Percentiles rank a stretch among this genome's conserved stretches.
Conservation (phyloP, 257 asterid species). For the Anisodus acutangulus region DNA sequence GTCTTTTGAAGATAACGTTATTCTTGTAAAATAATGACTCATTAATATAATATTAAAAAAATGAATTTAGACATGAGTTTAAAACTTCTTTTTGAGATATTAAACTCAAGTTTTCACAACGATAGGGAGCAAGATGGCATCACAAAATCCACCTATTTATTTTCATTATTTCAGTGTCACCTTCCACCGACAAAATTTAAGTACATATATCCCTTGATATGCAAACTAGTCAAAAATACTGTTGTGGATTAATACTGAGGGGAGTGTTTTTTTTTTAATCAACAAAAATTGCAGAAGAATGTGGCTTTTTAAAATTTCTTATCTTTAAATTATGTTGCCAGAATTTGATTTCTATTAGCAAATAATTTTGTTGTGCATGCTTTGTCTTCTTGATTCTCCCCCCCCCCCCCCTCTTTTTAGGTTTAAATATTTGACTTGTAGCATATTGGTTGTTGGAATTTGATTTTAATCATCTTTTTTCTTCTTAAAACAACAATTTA, state of each 20-base stretch:
- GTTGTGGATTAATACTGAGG: background rate
- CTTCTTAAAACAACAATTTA: background rate
- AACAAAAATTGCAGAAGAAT: too few relatives aligned
- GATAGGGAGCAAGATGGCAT: too few relatives aligned
- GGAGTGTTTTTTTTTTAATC: too few relatives aligned
- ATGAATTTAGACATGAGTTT: too few relatives aligned
- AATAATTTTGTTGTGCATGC: too few relatives aligned
- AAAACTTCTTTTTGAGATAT: too few relatives aligned
- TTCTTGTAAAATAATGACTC: too few relatives aligned
- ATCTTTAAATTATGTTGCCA: too few relatives aligned
- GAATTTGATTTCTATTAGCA: too few relatives aligned
- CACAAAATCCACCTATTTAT: background rate
- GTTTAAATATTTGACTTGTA: background rate
- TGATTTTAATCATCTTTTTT: background rate
- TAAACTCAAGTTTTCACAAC: too few relatives aligned
- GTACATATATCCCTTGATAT: background rate
- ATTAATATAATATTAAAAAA: too few relatives aligned
- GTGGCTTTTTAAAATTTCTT: background rate
- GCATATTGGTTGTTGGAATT: background rate
- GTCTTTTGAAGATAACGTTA: too few relatives aligned
- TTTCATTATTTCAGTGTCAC: background rate
- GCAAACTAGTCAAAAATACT: background rate
- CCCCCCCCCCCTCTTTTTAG: background rate
- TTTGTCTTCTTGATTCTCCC: background rate
- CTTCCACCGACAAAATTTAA: background rate